phyloP scores from a whole-genome alignment of 1,284 basidiomycete species.

The Ganoderma lingzhi region DNA sequence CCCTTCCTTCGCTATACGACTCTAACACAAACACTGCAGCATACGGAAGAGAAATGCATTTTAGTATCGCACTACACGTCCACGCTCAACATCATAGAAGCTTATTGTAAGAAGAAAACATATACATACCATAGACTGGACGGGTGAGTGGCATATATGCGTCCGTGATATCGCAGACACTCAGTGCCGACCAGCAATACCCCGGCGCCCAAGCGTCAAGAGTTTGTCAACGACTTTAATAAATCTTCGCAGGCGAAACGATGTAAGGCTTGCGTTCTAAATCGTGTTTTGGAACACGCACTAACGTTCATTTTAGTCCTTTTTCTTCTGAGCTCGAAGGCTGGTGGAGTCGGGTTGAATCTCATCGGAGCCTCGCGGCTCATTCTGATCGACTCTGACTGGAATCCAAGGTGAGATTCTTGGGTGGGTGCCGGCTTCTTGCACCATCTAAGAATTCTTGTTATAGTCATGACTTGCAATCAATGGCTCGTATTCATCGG shows the following conservation, averaged over 20 bases:
- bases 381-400: slow-evolving; percentile 91
- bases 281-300: too few species aligned
- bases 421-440: background rate
- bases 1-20: slow-evolving; percentile 2
- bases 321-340: slow-evolving; percentile 95
- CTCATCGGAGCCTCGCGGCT: slow-evolving; percentile 90
- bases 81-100: slow-evolving; percentile 92
- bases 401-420: slow-evolving; percentile 84
- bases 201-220: slow-evolving; percentile 81
- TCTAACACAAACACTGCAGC: slow-evolving; percentile 42
- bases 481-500: slow-evolving; percentile 98
- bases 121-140: slow-evolving; percentile 91
- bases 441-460: background rate
- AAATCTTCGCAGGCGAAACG: slow-evolving; percentile 71
- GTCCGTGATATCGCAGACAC: background rate
- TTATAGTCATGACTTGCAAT: slow-evolving; percentile 89
- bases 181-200: slow-evolving; percentile 65
- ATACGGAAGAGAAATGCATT: slow-evolving; percentile 93
- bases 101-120: slow-evolving; percentile 77
- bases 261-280: slow-evolving; percentile 54
- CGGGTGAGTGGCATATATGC: slow-evolving; percentile 59
- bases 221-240: slow-evolving; percentile 86
- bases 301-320: slow-evolving; percentile 62
- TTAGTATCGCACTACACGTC: slow-evolving; percentile 91
- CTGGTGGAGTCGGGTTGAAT: slow-evolving; percentile 95